Percentiles rank a stretch among this genome's conserved stretches.
Conservation (phyloP, 2,329 filamentous ascomycete species). For the Myotisia sp. region DNA sequence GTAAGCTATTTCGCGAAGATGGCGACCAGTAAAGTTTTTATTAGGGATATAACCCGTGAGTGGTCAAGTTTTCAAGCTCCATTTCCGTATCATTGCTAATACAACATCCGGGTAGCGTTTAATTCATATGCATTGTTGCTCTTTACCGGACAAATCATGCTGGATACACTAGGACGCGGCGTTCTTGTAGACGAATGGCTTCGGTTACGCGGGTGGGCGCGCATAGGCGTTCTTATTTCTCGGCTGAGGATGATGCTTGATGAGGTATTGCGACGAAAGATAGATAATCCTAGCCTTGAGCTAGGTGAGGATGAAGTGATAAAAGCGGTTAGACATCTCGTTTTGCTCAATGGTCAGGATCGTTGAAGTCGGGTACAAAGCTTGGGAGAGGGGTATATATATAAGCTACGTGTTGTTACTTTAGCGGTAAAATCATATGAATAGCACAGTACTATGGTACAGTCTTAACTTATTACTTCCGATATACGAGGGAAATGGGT, state of each 20-base stretch:
- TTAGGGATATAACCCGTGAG: constrained; percentile 77
- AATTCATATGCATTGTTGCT: constrained; percentile 79
- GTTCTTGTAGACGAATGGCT: constrained; percentile 89
- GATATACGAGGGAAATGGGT: too few relatives aligned
- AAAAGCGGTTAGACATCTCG: constrained; percentile 59
- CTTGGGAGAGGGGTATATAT: too few relatives aligned
- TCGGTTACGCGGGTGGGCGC: constrained; percentile 72
- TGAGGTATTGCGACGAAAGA: constrained; percentile 62
- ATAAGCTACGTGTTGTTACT: too few relatives aligned
- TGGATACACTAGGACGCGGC: constrained; percentile 78
- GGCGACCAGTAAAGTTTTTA: constrained; percentile 79
- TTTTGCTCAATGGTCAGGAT: constrained; percentile 83
- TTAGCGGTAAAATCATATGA: too few relatives aligned
- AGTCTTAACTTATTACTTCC: too few relatives aligned
- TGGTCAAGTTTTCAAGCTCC: constrained; percentile 15
- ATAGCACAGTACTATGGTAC: too few relatives aligned
- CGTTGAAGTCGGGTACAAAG: too few relatives aligned
- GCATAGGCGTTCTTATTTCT: constrained; percentile 79
- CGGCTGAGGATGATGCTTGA: constrained; percentile 77
- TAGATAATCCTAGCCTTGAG: constrained; percentile 57
- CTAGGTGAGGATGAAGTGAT: constrained; percentile 45
- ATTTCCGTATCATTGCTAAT: constrained; percentile 5
- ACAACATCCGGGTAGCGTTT: constrained; percentile 39
- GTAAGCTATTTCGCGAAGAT: constrained; percentile 87
- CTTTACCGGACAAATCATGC: constrained; percentile 69